These are phyloP conservation scores for Coniochaeta sp. DNA, from an alignment of 2,329 filamentous ascomycete species.

Conservation along the genomic window DNA sequence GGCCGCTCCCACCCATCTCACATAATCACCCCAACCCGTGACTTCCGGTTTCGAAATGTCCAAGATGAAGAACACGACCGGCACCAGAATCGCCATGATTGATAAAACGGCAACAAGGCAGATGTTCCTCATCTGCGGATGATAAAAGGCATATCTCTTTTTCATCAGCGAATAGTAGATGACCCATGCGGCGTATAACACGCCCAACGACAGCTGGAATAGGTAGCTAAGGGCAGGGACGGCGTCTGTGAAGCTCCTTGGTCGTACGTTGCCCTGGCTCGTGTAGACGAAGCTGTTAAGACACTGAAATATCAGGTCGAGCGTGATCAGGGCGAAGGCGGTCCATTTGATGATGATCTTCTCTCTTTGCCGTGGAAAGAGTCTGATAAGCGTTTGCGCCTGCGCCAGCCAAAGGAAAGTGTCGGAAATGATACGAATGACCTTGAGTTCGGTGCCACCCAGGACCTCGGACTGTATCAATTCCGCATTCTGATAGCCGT, in stretches of 20 bases:
- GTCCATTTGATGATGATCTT: slow-evolving; percentile 99
- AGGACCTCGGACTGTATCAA: slow-evolving; percentile 72
- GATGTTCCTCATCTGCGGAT: slow-evolving; percentile 85
- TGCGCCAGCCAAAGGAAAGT: slow-evolving; percentile 97
- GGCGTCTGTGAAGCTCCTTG: slow-evolving; percentile 75
- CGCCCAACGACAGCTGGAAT: slow-evolving; percentile 77
- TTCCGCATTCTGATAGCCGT: slow-evolving; percentile 72
- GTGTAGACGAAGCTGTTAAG: slow-evolving; percentile 74
- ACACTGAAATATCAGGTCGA: slow-evolving; percentile 85
- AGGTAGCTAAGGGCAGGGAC: slow-evolving; percentile 87
- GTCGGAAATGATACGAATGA: slow-evolving; percentile 88
- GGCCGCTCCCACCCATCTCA: slow-evolving; percentile 91
- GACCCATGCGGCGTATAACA: slow-evolving; percentile 89
- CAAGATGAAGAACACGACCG: slow-evolving; percentile 86
- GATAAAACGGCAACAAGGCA: slow-evolving; percentile 72
- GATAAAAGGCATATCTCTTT: slow-evolving; percentile 83
- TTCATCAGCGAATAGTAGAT: slow-evolving; percentile 92
- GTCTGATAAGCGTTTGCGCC: slow-evolving; percentile 88
- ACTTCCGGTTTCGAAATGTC: slow-evolving; percentile 82
- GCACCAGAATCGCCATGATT: slow-evolving; percentile 73
- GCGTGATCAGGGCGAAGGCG: slow-evolving; percentile 83
- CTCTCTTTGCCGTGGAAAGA: slow-evolving; percentile 94
- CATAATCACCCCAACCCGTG: slow-evolving; percentile 90
- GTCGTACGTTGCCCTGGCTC: slow-evolving; percentile 46
- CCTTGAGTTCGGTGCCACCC: slow-evolving; percentile 75